Evolutionary conservation across 2,329 filamentous ascomycete genomes (phyloP).

Genomic region (Sclerotinia minor): DNA sequence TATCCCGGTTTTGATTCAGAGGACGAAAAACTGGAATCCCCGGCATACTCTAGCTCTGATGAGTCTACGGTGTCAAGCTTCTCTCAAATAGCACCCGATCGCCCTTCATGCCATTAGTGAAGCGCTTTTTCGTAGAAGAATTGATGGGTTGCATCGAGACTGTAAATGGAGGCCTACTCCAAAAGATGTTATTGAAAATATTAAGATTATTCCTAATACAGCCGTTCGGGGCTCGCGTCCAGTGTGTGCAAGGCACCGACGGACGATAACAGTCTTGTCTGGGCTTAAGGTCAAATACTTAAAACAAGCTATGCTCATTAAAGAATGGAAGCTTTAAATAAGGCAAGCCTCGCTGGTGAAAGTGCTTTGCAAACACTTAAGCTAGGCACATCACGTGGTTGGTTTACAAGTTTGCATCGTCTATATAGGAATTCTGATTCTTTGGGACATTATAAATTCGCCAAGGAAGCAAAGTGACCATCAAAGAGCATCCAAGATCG

Average conservation of each 20-base stretch:
- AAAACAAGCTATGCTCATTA: neutral
- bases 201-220: neutral
- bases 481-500: neutral
- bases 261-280: neutral
- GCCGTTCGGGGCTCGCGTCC: neutral
- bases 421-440: neutral
- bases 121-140: neutral
- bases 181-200: neutral
- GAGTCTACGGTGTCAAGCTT: neutral
- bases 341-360: neutral
- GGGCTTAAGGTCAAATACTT: neutral
- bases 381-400: neutral
- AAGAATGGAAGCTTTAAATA: neutral
- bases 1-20: neutral
- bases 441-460: constrained; percentile 12
- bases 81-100: neutral
- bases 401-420: neutral
- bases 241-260: neutral
- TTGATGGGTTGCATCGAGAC: neutral
- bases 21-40: neutral
- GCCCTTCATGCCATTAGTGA: neutral
- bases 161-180: neutral
- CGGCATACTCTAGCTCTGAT: neutral
- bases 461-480: neutral
- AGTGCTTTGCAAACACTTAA: neutral